Evolutionary conservation across 129 eudicot species (phyloP).

Genomic region (Tanacetum coccineum): DNA sequence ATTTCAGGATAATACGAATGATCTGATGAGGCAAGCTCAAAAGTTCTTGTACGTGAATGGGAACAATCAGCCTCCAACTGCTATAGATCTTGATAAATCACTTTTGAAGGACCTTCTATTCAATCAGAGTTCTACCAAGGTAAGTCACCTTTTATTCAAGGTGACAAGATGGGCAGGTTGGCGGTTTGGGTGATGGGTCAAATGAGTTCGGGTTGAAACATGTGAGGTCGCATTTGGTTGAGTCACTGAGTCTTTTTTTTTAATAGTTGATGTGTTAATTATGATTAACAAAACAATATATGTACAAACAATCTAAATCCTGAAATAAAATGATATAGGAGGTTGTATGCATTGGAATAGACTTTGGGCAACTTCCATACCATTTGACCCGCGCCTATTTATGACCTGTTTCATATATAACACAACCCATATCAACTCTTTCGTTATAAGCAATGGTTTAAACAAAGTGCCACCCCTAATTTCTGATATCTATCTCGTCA

Average conservation of each 20-base stretch:
- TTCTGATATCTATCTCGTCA: neutral
- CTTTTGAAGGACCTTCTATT: constrained; percentile 75
- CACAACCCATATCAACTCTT: no score
- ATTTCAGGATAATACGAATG: constrained; percentile 63
- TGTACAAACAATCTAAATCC: neutral
- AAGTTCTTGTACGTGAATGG: constrained; percentile 76
- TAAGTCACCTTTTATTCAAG: neutral
- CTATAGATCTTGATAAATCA: constrained; percentile 84
- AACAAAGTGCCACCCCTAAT: neutral
- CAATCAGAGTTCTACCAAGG: constrained; percentile 88
- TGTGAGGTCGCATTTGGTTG: neutral
- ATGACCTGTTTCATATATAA: neutral
- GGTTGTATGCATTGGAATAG: neutral
- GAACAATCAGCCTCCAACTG: constrained; percentile 76
- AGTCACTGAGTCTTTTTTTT: neutral
- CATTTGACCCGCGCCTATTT: neutral
- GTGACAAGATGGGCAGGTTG: neutral
- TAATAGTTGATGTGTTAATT: no score
- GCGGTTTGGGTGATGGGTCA: neutral
- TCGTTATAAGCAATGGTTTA: no score
- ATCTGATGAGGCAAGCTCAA: constrained; percentile 82
- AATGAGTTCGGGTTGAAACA: neutral
- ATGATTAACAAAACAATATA: neutral
- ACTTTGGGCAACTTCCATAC: neutral
- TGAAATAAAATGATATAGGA: neutral